A percentile compares a stretch with the other conserved stretches of the same genome.
Evolutionary conservation across 208 protist genomes (phyloP).

Genomic region (Trypanosomatidae sp.): DNA sequence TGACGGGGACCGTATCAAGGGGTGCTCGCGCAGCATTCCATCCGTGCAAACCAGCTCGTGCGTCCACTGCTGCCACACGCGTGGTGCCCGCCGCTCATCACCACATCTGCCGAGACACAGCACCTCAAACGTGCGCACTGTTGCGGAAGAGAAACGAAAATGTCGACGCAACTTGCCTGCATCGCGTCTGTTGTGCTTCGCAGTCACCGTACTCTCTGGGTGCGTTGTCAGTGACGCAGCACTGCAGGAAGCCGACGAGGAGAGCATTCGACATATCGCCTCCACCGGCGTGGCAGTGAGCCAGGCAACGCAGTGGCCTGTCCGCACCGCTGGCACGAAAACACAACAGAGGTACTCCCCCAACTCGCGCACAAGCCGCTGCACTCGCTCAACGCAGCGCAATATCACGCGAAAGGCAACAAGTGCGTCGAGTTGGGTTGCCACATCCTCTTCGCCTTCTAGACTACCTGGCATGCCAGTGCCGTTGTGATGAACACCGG

Average conservation of each 20-base stretch:
- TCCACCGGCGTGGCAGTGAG: slow-evolving; percentile 14
- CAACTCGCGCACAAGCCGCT: slow-evolving; percentile 15
- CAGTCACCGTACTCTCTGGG: neutral
- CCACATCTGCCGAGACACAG: slow-evolving; percentile 8
- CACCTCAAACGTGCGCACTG: slow-evolving; percentile 24
- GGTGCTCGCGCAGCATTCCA: neutral
- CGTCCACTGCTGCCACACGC: slow-evolving; percentile 30
- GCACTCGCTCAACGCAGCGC: neutral
- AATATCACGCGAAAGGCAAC: slow-evolving; percentile 16
- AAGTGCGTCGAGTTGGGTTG: slow-evolving; percentile 14
- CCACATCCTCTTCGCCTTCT: neutral
- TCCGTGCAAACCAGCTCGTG: slow-evolving; percentile 11
- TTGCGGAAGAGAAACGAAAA: slow-evolving; percentile 8
- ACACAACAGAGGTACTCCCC: slow-evolving; percentile 15
- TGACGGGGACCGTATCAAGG: neutral
- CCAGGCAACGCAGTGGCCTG: neutral
- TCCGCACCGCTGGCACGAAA: slow-evolving; percentile 10
- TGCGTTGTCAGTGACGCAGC: neutral
- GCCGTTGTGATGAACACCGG: neutral
- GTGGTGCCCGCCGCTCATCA: slow-evolving; percentile 19
- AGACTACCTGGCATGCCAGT: neutral
- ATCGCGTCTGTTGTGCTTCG: neutral
- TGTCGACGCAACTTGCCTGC: neutral
- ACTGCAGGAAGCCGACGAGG: neutral
- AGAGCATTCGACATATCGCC: slow-evolving; percentile 5